These are phyloP conservation scores for Coniochaeta sp. DNA, from an alignment of 2,329 filamentous ascomycete species.

Conservation along the genomic window DNA sequence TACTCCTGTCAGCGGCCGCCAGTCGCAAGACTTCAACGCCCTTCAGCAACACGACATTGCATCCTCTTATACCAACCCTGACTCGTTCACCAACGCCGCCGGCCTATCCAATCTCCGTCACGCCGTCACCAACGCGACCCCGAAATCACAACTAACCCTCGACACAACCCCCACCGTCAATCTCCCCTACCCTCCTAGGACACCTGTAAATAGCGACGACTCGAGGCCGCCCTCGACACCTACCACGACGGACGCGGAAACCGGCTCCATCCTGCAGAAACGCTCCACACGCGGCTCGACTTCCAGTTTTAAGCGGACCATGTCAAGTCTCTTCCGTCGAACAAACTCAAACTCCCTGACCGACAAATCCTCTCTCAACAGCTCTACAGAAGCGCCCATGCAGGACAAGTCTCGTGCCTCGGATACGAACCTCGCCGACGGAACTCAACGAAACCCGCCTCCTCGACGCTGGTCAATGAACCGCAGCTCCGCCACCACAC, in stretches of 20 bases:
- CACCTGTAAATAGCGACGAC: conserved; percentile 4
- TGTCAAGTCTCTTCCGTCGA: conserved; percentile 42
- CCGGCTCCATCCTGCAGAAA: conserved; percentile 25
- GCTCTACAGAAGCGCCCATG: conserved; percentile 13
- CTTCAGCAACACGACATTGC: conserved; percentile 27
- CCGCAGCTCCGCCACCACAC: conserved; percentile 36
- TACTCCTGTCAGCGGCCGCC: conserved; percentile 52
- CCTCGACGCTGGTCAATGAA: conserved; percentile 39
- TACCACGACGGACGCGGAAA: conserved; percentile 16
- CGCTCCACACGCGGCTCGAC: conserved; percentile 33
- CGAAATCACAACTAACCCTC: conserved; percentile 15
- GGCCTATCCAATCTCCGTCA: conserved; percentile 9
- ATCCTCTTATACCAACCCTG: conserved; percentile 18
- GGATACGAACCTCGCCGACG: conserved; percentile 20
- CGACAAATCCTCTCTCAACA: conserved; percentile 18
- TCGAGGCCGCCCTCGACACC: conserved; percentile 6
- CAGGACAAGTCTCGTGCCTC: conserved; percentile 13
- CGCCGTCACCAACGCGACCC: conserved; percentile 17
- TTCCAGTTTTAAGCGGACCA: conserved; percentile 40
- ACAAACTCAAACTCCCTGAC: conserved; percentile 30
- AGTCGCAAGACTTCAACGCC: conserved; percentile 43
- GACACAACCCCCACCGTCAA: conserved; percentile 9
- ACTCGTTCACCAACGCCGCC: conserved; percentile 5
- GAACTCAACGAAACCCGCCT: conserved; percentile 16
- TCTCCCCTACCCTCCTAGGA: conserved; percentile 6